Evolutionary conservation across 345 rosid genomes (phyloP).

Genomic region (Aethionema arabicum): DNA sequence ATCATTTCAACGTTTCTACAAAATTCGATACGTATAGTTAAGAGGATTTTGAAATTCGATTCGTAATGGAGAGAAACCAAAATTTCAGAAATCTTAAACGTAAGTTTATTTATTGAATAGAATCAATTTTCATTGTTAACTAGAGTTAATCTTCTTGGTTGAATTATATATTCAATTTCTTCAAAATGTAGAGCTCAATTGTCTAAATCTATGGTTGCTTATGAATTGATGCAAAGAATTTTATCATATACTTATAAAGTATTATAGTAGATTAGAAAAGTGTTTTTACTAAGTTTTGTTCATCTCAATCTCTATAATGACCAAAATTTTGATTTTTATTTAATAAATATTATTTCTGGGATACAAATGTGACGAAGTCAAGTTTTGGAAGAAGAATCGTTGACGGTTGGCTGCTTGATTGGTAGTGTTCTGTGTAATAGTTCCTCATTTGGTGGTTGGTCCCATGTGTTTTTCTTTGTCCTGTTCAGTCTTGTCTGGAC

Average conservation of each 20-base stretch:
- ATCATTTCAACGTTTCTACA: constrained; percentile 4
- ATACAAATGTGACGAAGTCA: background rate
- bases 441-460: background rate
- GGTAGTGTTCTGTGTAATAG: constrained; percentile 4
- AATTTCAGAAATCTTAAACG: background rate
- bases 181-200: background rate
- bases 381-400: constrained; percentile 18
- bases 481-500: constrained; percentile 9
- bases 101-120: too few relatives aligned
- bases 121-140: too few relatives aligned
- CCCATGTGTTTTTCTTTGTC: constrained; percentile 28
- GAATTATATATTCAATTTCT: too few relatives aligned
- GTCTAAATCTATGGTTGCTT: background rate
- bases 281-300: background rate
- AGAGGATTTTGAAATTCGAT: background rate
- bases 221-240: too few relatives aligned
- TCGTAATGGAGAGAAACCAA: background rate
- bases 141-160: too few relatives aligned
- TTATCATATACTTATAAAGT: too few relatives aligned
- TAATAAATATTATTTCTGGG: background rate
- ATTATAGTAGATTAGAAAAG: background rate
- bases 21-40: background rate
- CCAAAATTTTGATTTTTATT: background rate
- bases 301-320: background rate
- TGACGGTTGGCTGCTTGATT: constrained; percentile 19